Base-by-base conservation (phyloP, 1,284 basidiomycete genomes). In the Cryptococcus floricola region DNA sequence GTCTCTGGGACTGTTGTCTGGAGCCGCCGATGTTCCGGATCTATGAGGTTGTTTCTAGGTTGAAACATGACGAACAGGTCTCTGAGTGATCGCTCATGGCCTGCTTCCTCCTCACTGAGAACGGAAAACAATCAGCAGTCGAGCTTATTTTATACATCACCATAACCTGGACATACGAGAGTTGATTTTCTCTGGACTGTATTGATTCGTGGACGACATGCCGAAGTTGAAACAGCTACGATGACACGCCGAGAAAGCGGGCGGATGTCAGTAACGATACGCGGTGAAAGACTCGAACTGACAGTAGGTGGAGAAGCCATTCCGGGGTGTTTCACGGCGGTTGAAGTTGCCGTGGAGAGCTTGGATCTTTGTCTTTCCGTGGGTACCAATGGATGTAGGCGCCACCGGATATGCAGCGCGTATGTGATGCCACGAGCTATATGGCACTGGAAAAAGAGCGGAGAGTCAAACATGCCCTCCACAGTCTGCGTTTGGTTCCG, bases 31-130 rank as follows among this genome's bases (percentile, higher is more conserved):
- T 28, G 23, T 10, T 28, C 19, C 14, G 52, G 53, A 39, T 58
- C 64, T 38, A 67, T 49, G 16, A 67, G 55, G 25, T 54, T 39
- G 3, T 41, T 57, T 13, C 63, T 56, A 2, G 68, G 65, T 41
- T 65, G 57, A n/a, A 70, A 42, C 61, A 72, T 49, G 31, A 64
- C 52, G 48, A 69, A 70, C 27, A 71, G 58, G 27, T 61, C 56
- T 39, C 60, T 61, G 13, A 73, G 60, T 2, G 65, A 60, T 7
- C 54, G 56, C 28, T 67, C 67, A 57, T 74, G 71, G 42, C 59
- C 54, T 8, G 65, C 57, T 45, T 50, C 51, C 10, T 65, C 56
- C n/a, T 65, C 63, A 39, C 67, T 70, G 46, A 6, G 14, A n/a
- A 37, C 19, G 49, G n/a, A 18, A 46, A 27, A 18, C 41, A n/a